These are phyloP conservation scores for Clohesyomyces aquaticus DNA, from an alignment of 495 filamentous ascomycete genomes.

Conservation along the genomic window DNA sequence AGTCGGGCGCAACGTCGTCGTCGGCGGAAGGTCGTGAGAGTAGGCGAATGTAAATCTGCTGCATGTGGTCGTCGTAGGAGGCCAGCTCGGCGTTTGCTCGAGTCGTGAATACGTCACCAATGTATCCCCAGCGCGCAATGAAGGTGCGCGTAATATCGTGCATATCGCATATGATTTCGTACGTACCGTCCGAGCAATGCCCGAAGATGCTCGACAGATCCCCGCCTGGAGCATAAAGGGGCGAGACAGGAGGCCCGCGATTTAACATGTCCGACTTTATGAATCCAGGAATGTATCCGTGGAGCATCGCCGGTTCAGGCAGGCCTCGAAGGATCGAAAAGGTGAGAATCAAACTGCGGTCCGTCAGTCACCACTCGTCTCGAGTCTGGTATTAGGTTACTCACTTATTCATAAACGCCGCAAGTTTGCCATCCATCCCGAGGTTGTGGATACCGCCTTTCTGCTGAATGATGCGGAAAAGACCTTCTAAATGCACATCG, in stretches of 20 bases:
- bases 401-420: constrained; percentile 32
- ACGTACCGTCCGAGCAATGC: constrained; percentile 24
- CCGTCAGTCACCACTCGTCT: background rate
- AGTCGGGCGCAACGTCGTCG: constrained; percentile 20
- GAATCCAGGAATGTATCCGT: constrained; percentile 25
- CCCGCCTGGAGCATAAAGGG: constrained; percentile 24
- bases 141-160: constrained; percentile 33
- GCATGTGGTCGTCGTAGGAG: constrained; percentile 28
- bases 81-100: constrained; percentile 10
- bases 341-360: constrained; percentile 17
- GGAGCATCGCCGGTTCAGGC: constrained; percentile 27
- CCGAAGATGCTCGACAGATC: constrained; percentile 23
- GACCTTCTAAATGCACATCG: constrained; percentile 32
- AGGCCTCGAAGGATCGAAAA: constrained; percentile 30
- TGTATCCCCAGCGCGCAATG: constrained; percentile 26
- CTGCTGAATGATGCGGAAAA: constrained; percentile 33
- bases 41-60: constrained; percentile 32
- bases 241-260: constrained; percentile 19
- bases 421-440: constrained; percentile 22
- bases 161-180: constrained; percentile 36
- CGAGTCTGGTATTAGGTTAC: constrained; percentile 5
- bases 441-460: constrained; percentile 29
- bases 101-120: constrained; percentile 6
- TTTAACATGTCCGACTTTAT: constrained; percentile 1
- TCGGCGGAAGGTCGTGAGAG: constrained; percentile 14